Evolutionary conservation across 345 rosid species (phyloP).

Genomic region (Arabis hirsuta): DNA sequence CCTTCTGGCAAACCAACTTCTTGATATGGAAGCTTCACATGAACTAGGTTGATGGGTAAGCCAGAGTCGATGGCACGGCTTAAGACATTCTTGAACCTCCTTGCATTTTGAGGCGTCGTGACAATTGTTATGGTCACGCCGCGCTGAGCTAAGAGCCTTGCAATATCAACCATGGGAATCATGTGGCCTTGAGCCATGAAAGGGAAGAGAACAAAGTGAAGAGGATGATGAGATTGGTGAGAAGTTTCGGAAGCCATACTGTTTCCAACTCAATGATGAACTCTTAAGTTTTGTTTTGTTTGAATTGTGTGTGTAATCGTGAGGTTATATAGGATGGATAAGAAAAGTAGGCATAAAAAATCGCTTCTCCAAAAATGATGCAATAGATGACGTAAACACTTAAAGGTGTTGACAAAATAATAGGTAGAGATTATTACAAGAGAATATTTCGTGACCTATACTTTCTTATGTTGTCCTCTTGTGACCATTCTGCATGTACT

Average conservation of each 20-base stretch:
- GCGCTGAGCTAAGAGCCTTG: constrained; percentile 52
- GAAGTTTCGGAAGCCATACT: constrained; percentile 12
- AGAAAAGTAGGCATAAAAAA: neutral
- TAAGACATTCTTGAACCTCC: constrained; percentile 28
- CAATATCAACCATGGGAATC: constrained; percentile 58
- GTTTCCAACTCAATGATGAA: neutral
- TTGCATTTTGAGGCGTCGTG: constrained; percentile 49
- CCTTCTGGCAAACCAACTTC: constrained; percentile 49
- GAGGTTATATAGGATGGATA: constrained; percentile 11
- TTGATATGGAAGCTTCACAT: constrained; percentile 36
- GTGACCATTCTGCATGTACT: constrained; percentile 16
- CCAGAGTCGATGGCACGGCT: constrained; percentile 35
- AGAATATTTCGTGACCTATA: neutral
- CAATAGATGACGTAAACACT: constrained; percentile 11
- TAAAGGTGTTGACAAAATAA: neutral
- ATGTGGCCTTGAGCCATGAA: constrained; percentile 34
- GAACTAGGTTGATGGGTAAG: constrained; percentile 35
- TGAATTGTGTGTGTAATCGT: neutral
- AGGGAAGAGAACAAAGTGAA: constrained; percentile 34
- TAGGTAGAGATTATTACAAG: neutral
- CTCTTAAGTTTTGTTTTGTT: neutral
- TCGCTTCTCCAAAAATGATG: neutral
- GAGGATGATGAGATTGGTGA: constrained; percentile 11
- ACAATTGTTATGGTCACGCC: constrained; percentile 52
- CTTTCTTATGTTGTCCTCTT: constrained; percentile 9